phyloP scores from a whole-genome alignment of 75 land plant genomes.

The Pseudotsuga menziesii region DNA sequence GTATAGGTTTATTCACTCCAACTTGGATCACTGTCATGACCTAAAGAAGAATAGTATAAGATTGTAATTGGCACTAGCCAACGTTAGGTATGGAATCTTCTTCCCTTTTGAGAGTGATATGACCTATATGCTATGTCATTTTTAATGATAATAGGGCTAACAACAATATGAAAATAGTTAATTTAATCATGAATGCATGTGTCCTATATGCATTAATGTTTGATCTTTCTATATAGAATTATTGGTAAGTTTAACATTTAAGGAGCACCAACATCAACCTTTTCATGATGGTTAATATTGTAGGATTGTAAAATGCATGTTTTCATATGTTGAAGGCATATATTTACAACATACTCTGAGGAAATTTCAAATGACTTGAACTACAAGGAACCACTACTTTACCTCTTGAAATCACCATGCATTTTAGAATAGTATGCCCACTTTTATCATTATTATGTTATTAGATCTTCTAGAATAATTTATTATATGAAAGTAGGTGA shows the following conservation, averaged over 20 bases:
- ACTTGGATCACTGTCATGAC: slow-evolving; percentile 76
- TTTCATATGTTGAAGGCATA: not conserved
- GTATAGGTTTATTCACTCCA: slow-evolving; percentile 65
- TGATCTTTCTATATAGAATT: not conserved
- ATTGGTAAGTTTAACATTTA: not conserved
- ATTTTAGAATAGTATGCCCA: too few relatives aligned
- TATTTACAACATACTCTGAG: too few relatives aligned
- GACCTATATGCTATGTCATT: not conserved
- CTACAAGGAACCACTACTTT: too few relatives aligned
- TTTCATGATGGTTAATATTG: not conserved
- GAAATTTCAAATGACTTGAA: too few relatives aligned
- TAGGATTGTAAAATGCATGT: not conserved
- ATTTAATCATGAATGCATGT: not conserved
- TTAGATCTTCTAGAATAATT: too few relatives aligned
- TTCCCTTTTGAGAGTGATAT: not conserved
- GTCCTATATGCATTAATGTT: not conserved
- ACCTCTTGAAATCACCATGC: too few relatives aligned
- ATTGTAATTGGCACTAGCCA: slow-evolving; percentile 65
- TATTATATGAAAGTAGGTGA: too few relatives aligned
- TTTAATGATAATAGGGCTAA: not conserved
- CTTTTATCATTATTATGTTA: too few relatives aligned
- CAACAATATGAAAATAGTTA: not conserved
- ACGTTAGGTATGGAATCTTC: slow-evolving; percentile 16
- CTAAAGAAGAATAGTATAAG: slow-evolving; percentile 65
- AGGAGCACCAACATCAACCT: not conserved